Conservation (phyloP, 108 stramenopile species). For the Skeletonema costatum region DNA sequence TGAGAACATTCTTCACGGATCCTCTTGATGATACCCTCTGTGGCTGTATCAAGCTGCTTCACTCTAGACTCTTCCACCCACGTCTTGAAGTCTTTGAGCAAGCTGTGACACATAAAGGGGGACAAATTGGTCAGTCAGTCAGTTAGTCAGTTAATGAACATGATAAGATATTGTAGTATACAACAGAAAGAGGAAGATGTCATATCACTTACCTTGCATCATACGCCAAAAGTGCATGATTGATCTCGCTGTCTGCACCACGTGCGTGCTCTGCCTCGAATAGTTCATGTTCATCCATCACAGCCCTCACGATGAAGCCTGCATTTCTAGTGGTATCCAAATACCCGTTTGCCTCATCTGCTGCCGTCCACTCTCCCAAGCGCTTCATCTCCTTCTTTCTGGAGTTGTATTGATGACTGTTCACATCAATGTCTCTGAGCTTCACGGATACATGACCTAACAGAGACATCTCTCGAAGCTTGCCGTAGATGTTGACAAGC, state of each 20-base stretch:
- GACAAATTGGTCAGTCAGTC: too few relatives aligned
- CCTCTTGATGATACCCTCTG: slow-evolving; percentile 6
- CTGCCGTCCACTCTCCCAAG: neutral
- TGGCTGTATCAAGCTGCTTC: slow-evolving; percentile 10
- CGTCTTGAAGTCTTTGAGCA: slow-evolving; percentile 8
- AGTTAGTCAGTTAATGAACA: too few relatives aligned
- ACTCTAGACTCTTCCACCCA: slow-evolving; percentile 12
- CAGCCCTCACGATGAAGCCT: slow-evolving; percentile 2
- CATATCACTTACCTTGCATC: neutral
- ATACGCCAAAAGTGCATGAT: neutral
- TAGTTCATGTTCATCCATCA: slow-evolving; percentile 12
- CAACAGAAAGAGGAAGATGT: too few relatives aligned
- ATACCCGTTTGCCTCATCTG: neutral
- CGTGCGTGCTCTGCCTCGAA: slow-evolving; percentile 2
- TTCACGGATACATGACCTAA: slow-evolving; percentile 13
- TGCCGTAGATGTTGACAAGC: slow-evolving; percentile 5
- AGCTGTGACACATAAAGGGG: too few relatives aligned
- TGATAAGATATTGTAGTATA: too few relatives aligned
- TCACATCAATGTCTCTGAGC: slow-evolving; percentile 11
- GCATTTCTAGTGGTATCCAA: slow-evolving; percentile 7
- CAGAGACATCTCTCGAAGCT: slow-evolving; percentile 9
- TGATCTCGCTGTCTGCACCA: neutral
- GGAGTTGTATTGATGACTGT: slow-evolving; percentile 7
- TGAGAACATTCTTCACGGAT: neutral
- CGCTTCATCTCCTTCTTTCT: slow-evolving; percentile 11